Evolutionary conservation across 106 monocot species (phyloP), one percentile per base, ranked within the genome.

Genomic region (Vanilla planifolia): DNA sequence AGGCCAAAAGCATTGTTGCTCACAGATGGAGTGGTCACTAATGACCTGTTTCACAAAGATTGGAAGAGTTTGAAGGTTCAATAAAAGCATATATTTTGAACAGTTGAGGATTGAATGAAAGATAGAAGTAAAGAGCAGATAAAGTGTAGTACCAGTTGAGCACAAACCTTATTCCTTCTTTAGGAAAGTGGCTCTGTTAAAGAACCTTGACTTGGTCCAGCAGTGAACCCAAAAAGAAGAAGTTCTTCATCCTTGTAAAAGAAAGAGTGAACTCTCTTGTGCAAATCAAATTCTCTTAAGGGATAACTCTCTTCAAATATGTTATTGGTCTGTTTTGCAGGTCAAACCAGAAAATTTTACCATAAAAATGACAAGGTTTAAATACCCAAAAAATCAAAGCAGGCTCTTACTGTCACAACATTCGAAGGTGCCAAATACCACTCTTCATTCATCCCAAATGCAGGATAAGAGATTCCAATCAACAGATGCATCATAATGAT

Each of bases 361-460:
- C 96, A 75, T 91, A 98, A 9, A 91, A 91, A 44, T 88, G 91
- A 68, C 96, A 88, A 26, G 96, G 91, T 32, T 91, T 91, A 57
- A 91, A 75, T 21, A 84, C 84, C 96, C 96, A 91, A 52, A 98
- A 79, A 60, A 98, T 65, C 26, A 98, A 33, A 91, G 77, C 96
- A 98, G 73, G 73, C 79, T 42, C 84, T 66, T 40, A 67, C 74
- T 15, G 96, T 91, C 67, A 98, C 45, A 44, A 91, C 71, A 77
- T 98, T 98, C 20, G 77, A 41, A 19, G 88, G 79, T 39, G 91
- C 96, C 55, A 98, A 77, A 74, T 98, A 84, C 90, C 91, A 98
- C 63, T 98, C 96, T 67, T 91, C 63, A 47, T 82, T 88, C 45
- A 98, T 88, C 88, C 96, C 91, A 73, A 19, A 62, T 5, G 37